Evolutionary conservation across 768 basidiomycete genomes (phyloP).

Genomic region (Auricularia auricula-judae): DNA sequence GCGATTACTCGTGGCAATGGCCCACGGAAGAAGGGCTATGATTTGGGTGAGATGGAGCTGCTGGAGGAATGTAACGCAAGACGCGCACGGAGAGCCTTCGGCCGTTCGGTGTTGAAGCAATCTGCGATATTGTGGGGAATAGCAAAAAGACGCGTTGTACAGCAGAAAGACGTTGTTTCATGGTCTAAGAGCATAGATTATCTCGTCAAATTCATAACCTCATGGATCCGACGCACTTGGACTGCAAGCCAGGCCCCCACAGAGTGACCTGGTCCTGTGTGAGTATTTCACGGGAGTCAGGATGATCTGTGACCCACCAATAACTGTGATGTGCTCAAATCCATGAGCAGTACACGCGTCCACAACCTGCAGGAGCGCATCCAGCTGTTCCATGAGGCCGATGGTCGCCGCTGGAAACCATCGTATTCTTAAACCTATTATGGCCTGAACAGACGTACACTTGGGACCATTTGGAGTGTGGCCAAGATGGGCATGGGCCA

Average conservation of each 20-base stretch:
- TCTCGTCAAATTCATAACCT: not conserved
- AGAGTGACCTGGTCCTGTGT: constrained; percentile 39
- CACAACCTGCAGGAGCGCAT: constrained; percentile 43
- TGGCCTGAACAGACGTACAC: not conserved
- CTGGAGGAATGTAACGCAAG: not conserved
- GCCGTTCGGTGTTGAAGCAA: constrained; percentile 57
- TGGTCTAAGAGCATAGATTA: constrained; percentile 25
- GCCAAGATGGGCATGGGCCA: constrained; percentile 53
- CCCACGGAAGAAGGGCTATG: constrained; percentile 36
- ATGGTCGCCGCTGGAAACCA: constrained; percentile 16
- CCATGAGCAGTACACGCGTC: constrained; percentile 28
- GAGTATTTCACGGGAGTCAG: constrained; percentile 16
- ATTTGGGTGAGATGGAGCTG: not conserved
- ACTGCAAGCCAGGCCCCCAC: constrained; percentile 61
- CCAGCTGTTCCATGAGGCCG: constrained; percentile 38
- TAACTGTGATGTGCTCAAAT: constrained; percentile 6
- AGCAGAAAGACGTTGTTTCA: constrained; percentile 32
- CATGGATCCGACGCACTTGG: constrained; percentile 31
- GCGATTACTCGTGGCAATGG: constrained; percentile 35
- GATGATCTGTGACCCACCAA: constrained; percentile 24
- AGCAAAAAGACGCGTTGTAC: constrained; percentile 44
- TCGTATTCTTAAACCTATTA: not conserved
- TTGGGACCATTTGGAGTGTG: constrained; percentile 34
- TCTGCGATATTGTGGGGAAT: constrained; percentile 59
- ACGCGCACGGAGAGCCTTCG: constrained; percentile 40